These are phyloP conservation scores for Mycena sanguinolenta DNA, from an alignment of 768 basidiomycete species.

Conservation along the genomic window DNA sequence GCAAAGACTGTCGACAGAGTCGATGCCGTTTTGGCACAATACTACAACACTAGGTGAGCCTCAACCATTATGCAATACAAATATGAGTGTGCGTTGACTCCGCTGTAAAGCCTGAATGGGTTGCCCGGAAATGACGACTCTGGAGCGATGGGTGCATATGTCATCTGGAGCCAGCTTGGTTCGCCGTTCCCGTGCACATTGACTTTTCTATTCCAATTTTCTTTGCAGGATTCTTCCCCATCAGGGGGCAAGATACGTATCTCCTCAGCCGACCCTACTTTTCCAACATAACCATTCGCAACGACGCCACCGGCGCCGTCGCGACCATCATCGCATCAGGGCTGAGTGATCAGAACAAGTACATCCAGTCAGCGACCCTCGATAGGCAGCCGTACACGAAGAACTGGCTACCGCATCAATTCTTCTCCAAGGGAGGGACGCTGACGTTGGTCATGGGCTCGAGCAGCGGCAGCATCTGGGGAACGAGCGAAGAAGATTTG, in stretches of 20 bases:
- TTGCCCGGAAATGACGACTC: conserved; percentile 7
- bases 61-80: not conserved
- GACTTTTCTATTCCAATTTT: not conserved
- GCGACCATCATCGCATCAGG: conserved; percentile 24
- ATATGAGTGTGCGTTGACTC: not conserved
- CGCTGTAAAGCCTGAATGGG: conserved; percentile 10
- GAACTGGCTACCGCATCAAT: conserved; percentile 25
- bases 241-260: conserved; percentile 34
- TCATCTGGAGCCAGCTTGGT: conserved; percentile 36
- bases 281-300: conserved; percentile 33
- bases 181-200: not conserved
- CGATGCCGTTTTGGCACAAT: conserved; percentile 13
- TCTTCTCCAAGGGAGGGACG: conserved; percentile 18
- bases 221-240: conserved; percentile 32
- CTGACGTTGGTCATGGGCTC: conserved; percentile 19
- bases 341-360: conserved; percentile 27
- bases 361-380: conserved; percentile 33
- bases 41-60: conserved; percentile 30
- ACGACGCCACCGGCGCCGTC: conserved; percentile 26
- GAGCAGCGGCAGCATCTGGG: conserved; percentile 6
- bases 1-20: conserved; percentile 35
- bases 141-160: conserved; percentile 35
- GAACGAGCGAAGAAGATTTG: conserved; percentile 14
- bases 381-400: conserved; percentile 23
- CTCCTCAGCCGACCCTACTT: conserved; percentile 37